A percentile compares a stretch with the other conserved stretches of the same genome.
Conservation (phyloP, 768 basidiomycete genomes). For the Macrolepiota fuliginosa region DNA sequence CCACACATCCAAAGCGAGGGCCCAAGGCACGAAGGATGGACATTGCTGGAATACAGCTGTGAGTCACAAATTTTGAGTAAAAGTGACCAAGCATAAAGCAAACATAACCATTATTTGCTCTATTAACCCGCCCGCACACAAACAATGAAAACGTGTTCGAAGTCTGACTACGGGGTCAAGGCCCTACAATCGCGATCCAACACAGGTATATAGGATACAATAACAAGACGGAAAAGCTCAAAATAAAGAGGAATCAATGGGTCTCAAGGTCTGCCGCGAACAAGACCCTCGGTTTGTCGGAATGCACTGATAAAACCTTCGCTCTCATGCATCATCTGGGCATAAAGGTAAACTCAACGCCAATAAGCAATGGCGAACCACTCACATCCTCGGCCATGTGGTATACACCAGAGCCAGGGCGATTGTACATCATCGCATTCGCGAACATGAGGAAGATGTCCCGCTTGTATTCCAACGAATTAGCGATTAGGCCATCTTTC, state of each 20-base stretch:
- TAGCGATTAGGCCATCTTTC: constrained; percentile 78
- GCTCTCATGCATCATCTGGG: constrained; percentile 33
- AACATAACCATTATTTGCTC: constrained; percentile 15
- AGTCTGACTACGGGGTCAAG: background rate
- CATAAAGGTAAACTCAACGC: background rate
- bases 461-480: constrained; percentile 83
- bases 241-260: background rate
- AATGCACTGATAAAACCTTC: constrained; percentile 42
- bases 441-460: constrained; percentile 94
- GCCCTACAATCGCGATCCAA: background rate
- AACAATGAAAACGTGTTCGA: constrained; percentile 13
- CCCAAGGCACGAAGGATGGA: background rate
- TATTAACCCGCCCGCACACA: constrained; percentile 3
- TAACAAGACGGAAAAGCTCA: background rate
- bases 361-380: constrained; percentile 1
- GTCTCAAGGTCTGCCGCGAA: constrained; percentile 21
- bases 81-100: constrained; percentile 3
- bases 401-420: constrained; percentile 81
- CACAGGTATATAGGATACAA: background rate
- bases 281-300: constrained; percentile 73
- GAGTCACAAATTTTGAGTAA: constrained; percentile 6
- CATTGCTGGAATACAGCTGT: constrained; percentile 5
- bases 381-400: constrained; percentile 90
- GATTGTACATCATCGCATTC: constrained; percentile 97
- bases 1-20: background rate